These are phyloP conservation scores for Chiua sp. DNA, from an alignment of 1,284 basidiomycete species.

Conservation along the genomic window DNA sequence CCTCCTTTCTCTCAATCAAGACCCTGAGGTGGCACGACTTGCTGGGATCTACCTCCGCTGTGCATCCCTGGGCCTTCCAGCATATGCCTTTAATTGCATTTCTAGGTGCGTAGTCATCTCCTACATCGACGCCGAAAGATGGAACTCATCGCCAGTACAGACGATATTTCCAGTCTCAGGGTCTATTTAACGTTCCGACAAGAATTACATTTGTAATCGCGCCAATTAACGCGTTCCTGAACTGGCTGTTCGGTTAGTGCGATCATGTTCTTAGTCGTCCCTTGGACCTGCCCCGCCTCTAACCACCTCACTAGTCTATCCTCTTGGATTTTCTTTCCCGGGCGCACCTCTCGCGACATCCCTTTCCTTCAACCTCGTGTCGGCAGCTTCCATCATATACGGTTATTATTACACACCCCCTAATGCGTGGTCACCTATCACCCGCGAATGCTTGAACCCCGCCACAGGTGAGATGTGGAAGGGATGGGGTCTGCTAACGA, in stretches of 20 bases:
- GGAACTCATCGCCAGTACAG: conserved; percentile 39
- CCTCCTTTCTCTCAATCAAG: conserved; percentile 84
- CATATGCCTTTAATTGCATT: conserved; percentile 81
- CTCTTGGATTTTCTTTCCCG: conserved; percentile 86
- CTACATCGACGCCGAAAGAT: background rate
- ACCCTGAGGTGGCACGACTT: conserved; percentile 83
- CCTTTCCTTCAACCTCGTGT: conserved; percentile 88
- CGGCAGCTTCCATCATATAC: conserved; percentile 72
- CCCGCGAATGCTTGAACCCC: conserved; percentile 56
- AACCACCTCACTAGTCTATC: conserved; percentile 66
- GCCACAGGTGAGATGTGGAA: conserved; percentile 70
- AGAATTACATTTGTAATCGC: conserved; percentile 86
- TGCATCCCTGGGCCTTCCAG: conserved; percentile 86
- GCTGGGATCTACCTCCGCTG: conserved; percentile 83
- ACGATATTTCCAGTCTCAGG: conserved; percentile 92
- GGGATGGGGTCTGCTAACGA: conserved; percentile 73
- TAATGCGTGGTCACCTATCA: conserved; percentile 66
- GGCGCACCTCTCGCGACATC: conserved; percentile 94
- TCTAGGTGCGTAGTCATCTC: conserved; percentile 52
- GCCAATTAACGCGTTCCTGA: conserved; percentile 86
- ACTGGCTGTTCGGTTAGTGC: conserved; percentile 79
- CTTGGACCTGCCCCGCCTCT: conserved; percentile 2
- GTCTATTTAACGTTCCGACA: conserved; percentile 87
- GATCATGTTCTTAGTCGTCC: background rate
- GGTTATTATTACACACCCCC: conserved; percentile 73